Base-by-base conservation (phyloP, 2,329 filamentous ascomycete genomes). In the Phyllosticta citribraziliensis region DNA sequence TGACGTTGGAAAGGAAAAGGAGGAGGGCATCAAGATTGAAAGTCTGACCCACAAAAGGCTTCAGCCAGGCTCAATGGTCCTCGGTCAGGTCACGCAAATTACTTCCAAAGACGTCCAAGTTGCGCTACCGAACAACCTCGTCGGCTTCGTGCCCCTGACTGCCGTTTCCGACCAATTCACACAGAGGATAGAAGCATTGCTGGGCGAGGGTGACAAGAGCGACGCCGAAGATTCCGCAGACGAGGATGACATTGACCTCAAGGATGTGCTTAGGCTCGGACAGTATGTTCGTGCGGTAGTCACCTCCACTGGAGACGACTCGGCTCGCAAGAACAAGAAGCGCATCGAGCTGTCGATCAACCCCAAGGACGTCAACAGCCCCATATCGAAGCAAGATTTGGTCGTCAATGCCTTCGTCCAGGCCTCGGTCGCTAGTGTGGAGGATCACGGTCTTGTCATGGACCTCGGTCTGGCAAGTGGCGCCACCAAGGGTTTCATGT, bases 371-470 rank as follows among this genome's bases (percentile, higher is more conserved):
- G 82, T 90, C 60, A 99, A 99, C 72, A 82, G 82, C 2, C 87
- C 89, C 1, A 78, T 99, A 22, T 79, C 82, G 3, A 82, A 84
- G 66, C 84, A 88, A 51, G 90, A 91, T 67, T 75, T 97, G 10
- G 85, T 94, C 10, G 75, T 82, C 51, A 88, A 96, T 69, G 82
- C 80, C 65, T 91, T 89, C 54, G 78, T 97, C 20, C 95, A 97
- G 81, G 93, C 91, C 1, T 88, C 91, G 0, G 87, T 99, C 25
- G 76, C 83, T 57, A 99, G 93, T 73, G 88, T 95, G n/a, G 93
- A 99, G 74, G 95, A 99, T 68, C 92, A 96, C 70, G 94, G 94
- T 64, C 82, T 94, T 62, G 84, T 97, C 61, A 96, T 99, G 91
- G 91, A 97, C 67, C 76, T 97, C 47, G 91, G 91, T 19, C 78